These are phyloP conservation scores for Chaetothyriales sp. DNA, from an alignment of 2,329 filamentous ascomycete species.

Conservation along the genomic window DNA sequence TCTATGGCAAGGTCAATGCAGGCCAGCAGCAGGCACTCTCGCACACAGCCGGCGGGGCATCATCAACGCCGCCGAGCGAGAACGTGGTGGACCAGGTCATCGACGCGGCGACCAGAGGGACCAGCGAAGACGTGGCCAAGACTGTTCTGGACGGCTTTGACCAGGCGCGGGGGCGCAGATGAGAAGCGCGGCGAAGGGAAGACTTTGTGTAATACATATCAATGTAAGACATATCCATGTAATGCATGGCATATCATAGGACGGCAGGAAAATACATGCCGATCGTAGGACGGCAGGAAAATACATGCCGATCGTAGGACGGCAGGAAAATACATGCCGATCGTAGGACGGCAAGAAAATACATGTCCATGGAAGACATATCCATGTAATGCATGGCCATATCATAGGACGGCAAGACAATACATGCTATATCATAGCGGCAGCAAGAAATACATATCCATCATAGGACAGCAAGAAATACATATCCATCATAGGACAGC, in stretches of 20 bases:
- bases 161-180: constrained; percentile 23
- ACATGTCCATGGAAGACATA: no score
- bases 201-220: background rate
- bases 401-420: no score
- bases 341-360: no score
- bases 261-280: no score
- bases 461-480: no score
- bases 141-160: constrained; percentile 39
- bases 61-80: constrained; percentile 11
- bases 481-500: no score
- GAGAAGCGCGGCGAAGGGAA: background rate
- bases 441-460: no score
- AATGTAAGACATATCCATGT: background rate
- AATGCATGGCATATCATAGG: background rate
- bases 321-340: no score
- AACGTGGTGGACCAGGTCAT: constrained; percentile 14
- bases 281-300: no score
- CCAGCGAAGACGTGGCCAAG: constrained; percentile 32
- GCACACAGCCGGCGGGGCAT: constrained; percentile 30
- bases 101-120: constrained; percentile 23
- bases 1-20: constrained; percentile 85
- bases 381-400: no score
- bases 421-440: no score
- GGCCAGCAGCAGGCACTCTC: constrained; percentile 57
- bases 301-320: no score